phyloP scores from a whole-genome alignment of 2,329 filamentous ascomycete genomes.

The Setomelanomma holmii region DNA sequence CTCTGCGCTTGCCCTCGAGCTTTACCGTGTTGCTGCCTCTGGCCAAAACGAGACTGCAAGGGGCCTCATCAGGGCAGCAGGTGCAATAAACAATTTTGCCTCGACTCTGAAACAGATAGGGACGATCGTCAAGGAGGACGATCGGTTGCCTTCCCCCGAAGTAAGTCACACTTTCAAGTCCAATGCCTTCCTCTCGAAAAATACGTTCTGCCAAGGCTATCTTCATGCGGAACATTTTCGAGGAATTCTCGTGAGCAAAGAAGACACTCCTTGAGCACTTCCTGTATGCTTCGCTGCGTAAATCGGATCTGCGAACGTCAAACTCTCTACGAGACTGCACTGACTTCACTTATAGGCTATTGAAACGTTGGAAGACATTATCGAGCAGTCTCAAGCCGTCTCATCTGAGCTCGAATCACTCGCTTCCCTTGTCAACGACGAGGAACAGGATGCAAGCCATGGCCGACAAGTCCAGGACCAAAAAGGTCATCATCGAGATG shows the following conservation, averaged over 20 bases:
- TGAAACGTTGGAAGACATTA: conserved; percentile 42
- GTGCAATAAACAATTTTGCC: conserved; percentile 44
- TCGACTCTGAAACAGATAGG: conserved; percentile 49
- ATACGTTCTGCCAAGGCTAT: neutral
- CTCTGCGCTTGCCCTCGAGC: conserved; percentile 41
- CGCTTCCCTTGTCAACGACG: conserved; percentile 16
- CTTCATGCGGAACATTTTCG: too few species aligned
- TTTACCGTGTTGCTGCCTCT: conserved; percentile 41
- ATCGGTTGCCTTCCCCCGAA: conserved; percentile 44
- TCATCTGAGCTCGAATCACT: conserved; percentile 38
- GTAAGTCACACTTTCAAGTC: conserved; percentile 23
- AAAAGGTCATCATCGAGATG: conserved; percentile 9
- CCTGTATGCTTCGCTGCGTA: too few species aligned
- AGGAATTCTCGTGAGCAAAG: too few species aligned
- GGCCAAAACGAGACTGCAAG: conserved; percentile 30
- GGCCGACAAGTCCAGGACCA: conserved; percentile 12
- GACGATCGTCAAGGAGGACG: conserved; percentile 47
- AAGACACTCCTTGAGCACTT: too few species aligned
- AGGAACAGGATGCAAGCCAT: conserved; percentile 3
- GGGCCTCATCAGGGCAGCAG: conserved; percentile 40
- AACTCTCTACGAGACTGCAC: neutral
- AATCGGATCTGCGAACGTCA: neutral
- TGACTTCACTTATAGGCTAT: conserved; percentile 35
- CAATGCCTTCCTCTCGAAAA: neutral
- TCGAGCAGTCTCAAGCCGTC: conserved; percentile 38